Conservation (phyloP, 2,329 filamentous ascomycete species). For the Rutstroemia sp. region DNA sequence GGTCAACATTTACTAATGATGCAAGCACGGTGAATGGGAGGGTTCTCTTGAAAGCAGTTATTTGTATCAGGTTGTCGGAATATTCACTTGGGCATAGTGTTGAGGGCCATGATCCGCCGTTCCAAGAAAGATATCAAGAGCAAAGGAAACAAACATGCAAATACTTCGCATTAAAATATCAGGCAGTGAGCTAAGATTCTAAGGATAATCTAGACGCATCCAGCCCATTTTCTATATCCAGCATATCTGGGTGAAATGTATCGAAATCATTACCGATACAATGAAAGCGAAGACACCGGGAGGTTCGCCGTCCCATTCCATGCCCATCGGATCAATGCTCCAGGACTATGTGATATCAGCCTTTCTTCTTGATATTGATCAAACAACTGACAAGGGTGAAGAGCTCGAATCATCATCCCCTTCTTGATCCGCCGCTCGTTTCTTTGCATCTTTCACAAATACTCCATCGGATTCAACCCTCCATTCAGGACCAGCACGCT, state of each 20-base stretch:
- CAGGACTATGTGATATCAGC: slow-evolving; percentile 17
- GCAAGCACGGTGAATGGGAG: too few species aligned
- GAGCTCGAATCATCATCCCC: background rate
- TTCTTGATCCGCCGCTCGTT: background rate
- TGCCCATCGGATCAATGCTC: slow-evolving; percentile 22
- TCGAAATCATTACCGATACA: slow-evolving; percentile 13
- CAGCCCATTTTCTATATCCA: background rate
- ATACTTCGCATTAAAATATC: background rate
- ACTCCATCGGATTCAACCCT: slow-evolving; percentile 37
- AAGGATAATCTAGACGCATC: background rate
- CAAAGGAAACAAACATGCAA: too few species aligned
- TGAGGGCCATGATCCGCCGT: too few species aligned
- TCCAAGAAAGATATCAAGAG: too few species aligned
- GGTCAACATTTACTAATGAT: too few species aligned
- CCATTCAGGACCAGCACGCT: slow-evolving; percentile 35
- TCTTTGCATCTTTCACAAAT: slow-evolving; percentile 32
- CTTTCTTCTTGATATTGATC: slow-evolving; percentile 1
- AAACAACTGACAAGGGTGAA: slow-evolving; percentile 24
- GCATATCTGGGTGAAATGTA: background rate
- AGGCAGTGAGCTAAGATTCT: background rate
- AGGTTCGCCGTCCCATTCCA: slow-evolving; percentile 23
- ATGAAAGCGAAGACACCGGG: slow-evolving; percentile 18
- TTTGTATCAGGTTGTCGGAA: too few species aligned
- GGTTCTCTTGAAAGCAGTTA: too few species aligned
- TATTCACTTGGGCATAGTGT: too few species aligned